Percentiles rank a stretch among this genome's conserved stretches.
phyloP scores from a whole-genome alignment of 495 filamentous ascomycete species.

The Aspergillus homomorphus region DNA sequence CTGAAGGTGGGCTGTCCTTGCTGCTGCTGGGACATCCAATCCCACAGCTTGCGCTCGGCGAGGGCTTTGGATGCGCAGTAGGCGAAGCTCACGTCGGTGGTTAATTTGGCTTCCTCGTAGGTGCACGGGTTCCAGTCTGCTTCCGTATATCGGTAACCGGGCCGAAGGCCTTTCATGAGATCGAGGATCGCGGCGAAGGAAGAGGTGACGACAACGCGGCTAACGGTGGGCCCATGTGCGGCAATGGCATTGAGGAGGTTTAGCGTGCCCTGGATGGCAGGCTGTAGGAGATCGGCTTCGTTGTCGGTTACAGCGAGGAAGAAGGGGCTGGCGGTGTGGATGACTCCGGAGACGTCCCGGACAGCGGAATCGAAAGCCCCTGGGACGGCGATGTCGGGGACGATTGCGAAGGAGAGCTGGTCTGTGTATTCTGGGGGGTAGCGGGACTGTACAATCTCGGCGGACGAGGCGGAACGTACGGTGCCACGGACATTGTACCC shows the following conservation, averaged over 20 bases:
- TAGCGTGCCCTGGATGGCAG: conserved; percentile 43
- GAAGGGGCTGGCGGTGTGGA: conserved; percentile 53
- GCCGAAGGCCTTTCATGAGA: conserved; percentile 27
- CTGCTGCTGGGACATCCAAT: neutral
- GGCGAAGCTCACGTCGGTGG: neutral
- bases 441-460: neutral
- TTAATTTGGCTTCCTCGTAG: conserved; percentile 49
- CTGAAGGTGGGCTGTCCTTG: neutral
- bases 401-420: conserved; percentile 39
- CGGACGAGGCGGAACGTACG: neutral
- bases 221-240: conserved; percentile 43
- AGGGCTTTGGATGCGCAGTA: neutral
- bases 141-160: conserved; percentile 53
- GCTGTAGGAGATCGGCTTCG: conserved; percentile 30
- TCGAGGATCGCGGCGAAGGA: conserved; percentile 71
- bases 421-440: conserved; percentile 17
- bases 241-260: conserved; percentile 44
- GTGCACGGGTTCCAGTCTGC: conserved; percentile 78
- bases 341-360: conserved; percentile 35
- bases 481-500: neutral
- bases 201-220: conserved; percentile 61
- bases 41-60: conserved; percentile 1
- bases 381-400: conserved; percentile 42
- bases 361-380: conserved; percentile 49
- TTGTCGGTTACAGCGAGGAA: conserved; percentile 26